These are phyloP conservation scores for Delonix regia DNA, from an alignment of 306 rosid species.

Conservation along the genomic window DNA sequence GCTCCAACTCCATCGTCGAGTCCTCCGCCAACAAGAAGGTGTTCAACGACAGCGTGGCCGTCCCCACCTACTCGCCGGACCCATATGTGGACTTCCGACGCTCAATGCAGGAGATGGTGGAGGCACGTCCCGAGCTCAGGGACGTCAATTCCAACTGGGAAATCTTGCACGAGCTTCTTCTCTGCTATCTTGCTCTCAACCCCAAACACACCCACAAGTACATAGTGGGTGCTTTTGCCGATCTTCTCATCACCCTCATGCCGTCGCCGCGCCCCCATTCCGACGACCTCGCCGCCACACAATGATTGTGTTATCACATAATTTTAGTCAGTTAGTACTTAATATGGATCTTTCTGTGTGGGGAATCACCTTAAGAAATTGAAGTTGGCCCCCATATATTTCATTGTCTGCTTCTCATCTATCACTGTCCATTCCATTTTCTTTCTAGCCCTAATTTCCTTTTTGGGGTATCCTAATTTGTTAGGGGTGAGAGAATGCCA, in stretches of 20 bases:
- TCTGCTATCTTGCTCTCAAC: conserved; percentile 83
- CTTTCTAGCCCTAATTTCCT: neutral
- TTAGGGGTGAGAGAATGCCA: neutral
- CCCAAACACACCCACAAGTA: conserved; percentile 74
- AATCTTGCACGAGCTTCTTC: conserved; percentile 78
- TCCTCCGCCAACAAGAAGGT: conserved; percentile 37
- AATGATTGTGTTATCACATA: neutral
- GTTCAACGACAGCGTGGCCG: conserved; percentile 61
- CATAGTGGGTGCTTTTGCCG: conserved; percentile 80
- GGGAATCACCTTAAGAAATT: conserved; percentile 10
- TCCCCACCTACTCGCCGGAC: conserved; percentile 76
- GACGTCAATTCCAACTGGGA: conserved; percentile 68
- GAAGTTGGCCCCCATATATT: conserved; percentile 28
- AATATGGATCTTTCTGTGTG: neutral
- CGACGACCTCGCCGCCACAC: neutral
- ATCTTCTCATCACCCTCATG: conserved; percentile 62
- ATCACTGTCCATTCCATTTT: neutral
- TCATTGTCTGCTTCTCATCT: conserved; percentile 1
- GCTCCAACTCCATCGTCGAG: conserved; percentile 86
- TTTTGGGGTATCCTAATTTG: neutral
- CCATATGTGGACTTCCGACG: conserved; percentile 88
- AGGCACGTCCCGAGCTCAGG: conserved; percentile 63
- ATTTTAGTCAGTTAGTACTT: neutral
- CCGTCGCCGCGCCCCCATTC: conserved; percentile 12
- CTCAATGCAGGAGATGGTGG: conserved; percentile 99